Evolutionary conservation across 2,329 filamentous ascomycete genomes (phyloP).

Genomic region (Fusarium piperis): DNA sequence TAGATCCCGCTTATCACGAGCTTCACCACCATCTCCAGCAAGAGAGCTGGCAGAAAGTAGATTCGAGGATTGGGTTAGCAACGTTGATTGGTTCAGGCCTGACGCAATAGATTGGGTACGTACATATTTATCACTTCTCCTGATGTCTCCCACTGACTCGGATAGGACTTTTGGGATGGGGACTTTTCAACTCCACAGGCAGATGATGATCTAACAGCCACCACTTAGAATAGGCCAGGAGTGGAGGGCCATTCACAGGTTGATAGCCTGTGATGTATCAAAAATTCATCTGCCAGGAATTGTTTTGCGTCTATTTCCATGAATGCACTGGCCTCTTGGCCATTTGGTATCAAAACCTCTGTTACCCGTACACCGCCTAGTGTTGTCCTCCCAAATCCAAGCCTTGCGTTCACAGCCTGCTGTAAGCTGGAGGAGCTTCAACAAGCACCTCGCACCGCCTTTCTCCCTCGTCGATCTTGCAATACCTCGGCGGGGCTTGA

Average conservation of each 20-base stretch:
- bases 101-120: constrained; percentile 26
- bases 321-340: neutral
- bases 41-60: constrained; percentile 5
- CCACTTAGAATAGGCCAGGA: neutral
- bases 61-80: constrained; percentile 26
- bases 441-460: neutral
- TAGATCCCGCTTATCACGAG: constrained; percentile 9
- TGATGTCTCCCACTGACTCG: neutral
- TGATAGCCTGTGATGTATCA: neutral
- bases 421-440: neutral
- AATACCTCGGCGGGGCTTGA: constrained; percentile 1
- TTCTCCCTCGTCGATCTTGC: neutral
- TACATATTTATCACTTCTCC: neutral
- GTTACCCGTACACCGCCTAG: neutral
- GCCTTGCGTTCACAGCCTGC: neutral
- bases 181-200: constrained; percentile 6
- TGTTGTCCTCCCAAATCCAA: neutral
- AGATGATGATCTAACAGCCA: neutral
- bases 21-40: neutral
- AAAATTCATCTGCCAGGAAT: no score
- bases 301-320: neutral
- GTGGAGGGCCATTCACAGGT: neutral
- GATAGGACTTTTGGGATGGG: constrained; percentile 19
- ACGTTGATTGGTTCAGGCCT: constrained; percentile 27
- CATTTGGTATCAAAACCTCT: neutral